Base-by-base conservation (phyloP, 345 rosid species). In the Linum usitatissimum region DNA sequence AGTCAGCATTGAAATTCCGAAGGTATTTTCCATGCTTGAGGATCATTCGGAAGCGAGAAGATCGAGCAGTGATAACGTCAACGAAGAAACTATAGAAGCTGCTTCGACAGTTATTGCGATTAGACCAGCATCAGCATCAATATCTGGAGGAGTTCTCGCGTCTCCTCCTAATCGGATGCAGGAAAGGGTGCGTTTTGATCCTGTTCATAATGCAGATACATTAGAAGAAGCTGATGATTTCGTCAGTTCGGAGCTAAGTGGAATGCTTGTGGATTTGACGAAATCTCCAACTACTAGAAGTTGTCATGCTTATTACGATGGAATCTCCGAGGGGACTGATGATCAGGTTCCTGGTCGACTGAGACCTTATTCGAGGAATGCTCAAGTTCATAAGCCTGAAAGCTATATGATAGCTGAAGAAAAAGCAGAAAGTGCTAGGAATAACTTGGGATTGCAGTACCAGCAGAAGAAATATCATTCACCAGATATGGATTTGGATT, bases 311-410 rank as follows among this genome's bases (percentile, higher is more conserved):
- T 86, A 72, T 23, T 72, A 85, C 71, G 89, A 84, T 59, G 80
- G 82, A 20, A 66, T 85, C 71, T 86, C 98, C 70, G 91, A 81
- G n/a, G 84, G 73, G 60, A 63, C 68, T 2, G 91, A 80, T 74
- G 89, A 84, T 73, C 85, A 71, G 61, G 63, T 79, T 45, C 71
- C 70, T 39, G 70, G 71, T 60, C 72, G 70, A 53, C 66, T 68
- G 14, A 49, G 71, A 6, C 55, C 65, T 59, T 45, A 66, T 62
- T 66, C 59, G 17, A 77, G 72, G 65, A 72, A 63, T 65, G 67
- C 68, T 18, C 51, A 64, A 62, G 66, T 65, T 15, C 51, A 65
- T 28, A 75, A 78, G 57, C 63, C 38, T 36, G 60, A 60, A 30
- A 69, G 68, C 59, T 64, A 70, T 67, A 73, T 55, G 49, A 48